These are phyloP conservation scores for Ciborinia camelliae DNA, from an alignment of 2,329 filamentous ascomycete genomes.

Conservation along the genomic window DNA sequence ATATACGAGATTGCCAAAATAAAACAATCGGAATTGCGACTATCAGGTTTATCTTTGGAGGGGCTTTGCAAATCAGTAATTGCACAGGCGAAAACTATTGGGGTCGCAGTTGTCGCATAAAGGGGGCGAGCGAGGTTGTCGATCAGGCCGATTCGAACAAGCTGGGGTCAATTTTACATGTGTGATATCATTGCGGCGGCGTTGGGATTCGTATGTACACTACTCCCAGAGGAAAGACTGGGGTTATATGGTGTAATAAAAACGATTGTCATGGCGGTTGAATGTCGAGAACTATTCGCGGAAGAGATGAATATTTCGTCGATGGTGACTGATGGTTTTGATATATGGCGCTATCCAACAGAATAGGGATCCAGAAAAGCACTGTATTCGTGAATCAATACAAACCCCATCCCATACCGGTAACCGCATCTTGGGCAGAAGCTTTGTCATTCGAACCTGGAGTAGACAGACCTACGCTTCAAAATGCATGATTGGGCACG, in stretches of 20 bases:
- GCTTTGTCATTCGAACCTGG: background rate
- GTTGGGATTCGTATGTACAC: slow-evolving; percentile 24
- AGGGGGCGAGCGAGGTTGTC: background rate
- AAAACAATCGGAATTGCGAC: slow-evolving; percentile 74
- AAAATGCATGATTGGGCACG: background rate
- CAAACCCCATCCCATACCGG: background rate
- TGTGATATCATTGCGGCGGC: slow-evolving; percentile 32
- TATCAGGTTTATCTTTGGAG: slow-evolving; percentile 68
- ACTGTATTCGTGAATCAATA: slow-evolving; percentile 4
- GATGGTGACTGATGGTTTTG: background rate
- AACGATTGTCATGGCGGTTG: background rate
- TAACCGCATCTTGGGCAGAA: background rate
- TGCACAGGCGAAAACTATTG: slow-evolving; percentile 71
- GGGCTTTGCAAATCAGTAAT: slow-evolving; percentile 72
- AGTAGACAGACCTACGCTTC: background rate
- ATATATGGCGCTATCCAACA: background rate
- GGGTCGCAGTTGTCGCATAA: slow-evolving; percentile 66
- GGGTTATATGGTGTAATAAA: slow-evolving; percentile 1
- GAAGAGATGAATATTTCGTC: background rate
- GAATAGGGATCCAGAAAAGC: background rate
- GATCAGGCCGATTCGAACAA: background rate
- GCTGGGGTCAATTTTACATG: background rate
- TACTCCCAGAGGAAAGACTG: background rate
- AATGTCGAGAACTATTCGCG: slow-evolving; percentile 4
- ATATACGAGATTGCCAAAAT: slow-evolving; percentile 97